Evolutionary conservation across 129 eudicot species (phyloP).

Genomic region (Erigeron canadensis): DNA sequence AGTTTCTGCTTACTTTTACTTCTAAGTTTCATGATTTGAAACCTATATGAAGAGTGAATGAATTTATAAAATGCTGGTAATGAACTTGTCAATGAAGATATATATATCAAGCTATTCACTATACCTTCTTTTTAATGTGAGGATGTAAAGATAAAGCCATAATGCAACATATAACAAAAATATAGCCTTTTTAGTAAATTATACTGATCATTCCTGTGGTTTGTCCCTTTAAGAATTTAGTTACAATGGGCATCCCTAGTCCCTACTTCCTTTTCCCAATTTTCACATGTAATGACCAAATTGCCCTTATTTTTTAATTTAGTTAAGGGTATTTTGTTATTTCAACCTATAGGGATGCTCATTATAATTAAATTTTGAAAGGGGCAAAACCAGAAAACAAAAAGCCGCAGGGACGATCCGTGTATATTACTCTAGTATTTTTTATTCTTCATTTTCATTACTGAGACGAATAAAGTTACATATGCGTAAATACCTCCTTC

Average conservation of each 20-base stretch:
- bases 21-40: constrained; percentile 14
- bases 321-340: too few relatives aligned
- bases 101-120: background rate
- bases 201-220: too few relatives aligned
- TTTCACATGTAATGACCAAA: too few relatives aligned
- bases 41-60: background rate
- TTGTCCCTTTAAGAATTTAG: too few relatives aligned
- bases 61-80: constrained; percentile 2
- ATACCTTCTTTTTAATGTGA: background rate
- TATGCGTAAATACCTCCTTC: background rate
- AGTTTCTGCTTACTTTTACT: constrained; percentile 6
- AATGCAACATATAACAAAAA: background rate
- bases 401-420: too few relatives aligned
- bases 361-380: too few relatives aligned
- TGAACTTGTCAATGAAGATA: background rate
- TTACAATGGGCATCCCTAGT: too few relatives aligned
- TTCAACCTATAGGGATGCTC: too few relatives aligned
- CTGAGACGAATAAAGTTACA: background rate
- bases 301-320: too few relatives aligned
- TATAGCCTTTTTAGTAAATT: background rate
- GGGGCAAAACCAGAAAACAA: too few relatives aligned
- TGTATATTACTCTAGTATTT: background rate
- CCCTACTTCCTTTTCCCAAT: too few relatives aligned
- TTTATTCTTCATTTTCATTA: background rate
- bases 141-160: constrained; percentile 15